phyloP scores from a whole-genome alignment of 164 flowering plant genomes.

The Cinnamomum chago region DNA sequence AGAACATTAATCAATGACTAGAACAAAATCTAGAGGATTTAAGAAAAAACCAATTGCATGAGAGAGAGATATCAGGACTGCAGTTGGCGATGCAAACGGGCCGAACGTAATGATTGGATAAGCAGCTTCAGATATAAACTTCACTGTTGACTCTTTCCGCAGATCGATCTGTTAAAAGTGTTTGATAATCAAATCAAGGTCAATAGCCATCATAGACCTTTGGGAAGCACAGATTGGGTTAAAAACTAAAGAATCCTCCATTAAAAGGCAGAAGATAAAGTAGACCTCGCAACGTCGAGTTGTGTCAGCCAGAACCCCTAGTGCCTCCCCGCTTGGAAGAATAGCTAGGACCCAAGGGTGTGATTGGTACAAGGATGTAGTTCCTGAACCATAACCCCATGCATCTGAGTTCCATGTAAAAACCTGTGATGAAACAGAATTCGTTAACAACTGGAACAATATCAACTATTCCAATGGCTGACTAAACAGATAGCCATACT shows the following conservation, averaged over 20 bases:
- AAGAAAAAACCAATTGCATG: conserved; percentile 66
- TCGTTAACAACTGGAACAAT: conserved; percentile 1
- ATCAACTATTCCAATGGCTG: background rate
- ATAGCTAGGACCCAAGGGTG: conserved; percentile 96
- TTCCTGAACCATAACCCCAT: conserved; percentile 83
- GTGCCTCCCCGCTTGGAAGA: conserved; percentile 78
- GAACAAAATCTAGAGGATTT: too few species aligned
- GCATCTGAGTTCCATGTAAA: conserved; percentile 91
- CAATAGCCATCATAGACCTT: too few species aligned
- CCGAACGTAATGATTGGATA: conserved; percentile 91
- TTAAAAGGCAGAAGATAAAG: conserved; percentile 4
- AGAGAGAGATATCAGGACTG: conserved; percentile 60
- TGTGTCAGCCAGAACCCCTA: conserved; percentile 93
- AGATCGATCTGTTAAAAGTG: conserved; percentile 61
- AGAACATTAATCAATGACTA: too few species aligned
- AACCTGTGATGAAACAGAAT: conserved; percentile 34
- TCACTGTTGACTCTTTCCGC: conserved; percentile 58
- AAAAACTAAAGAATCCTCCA: background rate
- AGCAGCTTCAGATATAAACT: conserved; percentile 49
- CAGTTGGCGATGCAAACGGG: conserved; percentile 76
- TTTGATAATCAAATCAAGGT: background rate
- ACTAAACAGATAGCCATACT: conserved; percentile 14
- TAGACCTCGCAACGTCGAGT: conserved; percentile 82
- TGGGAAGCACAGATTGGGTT: too few species aligned
- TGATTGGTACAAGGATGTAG: conserved; percentile 88